Conservation (phyloP, 768 basidiomycete species). For the Naganishia vaughanmartiniae region DNA sequence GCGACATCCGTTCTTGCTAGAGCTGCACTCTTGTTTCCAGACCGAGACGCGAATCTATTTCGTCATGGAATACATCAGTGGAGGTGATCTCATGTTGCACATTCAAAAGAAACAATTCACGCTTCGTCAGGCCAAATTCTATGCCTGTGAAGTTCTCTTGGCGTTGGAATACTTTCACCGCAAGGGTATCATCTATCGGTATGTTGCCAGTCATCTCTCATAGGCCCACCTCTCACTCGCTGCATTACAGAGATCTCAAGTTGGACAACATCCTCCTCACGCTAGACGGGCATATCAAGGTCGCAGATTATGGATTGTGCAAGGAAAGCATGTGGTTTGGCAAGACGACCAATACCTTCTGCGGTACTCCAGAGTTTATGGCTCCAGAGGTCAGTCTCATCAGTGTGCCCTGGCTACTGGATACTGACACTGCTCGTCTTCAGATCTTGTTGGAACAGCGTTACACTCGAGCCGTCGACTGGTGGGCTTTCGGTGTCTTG, state of each 20-base stretch:
- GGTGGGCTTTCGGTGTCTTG: conserved; percentile 99
- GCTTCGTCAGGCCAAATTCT: conserved; percentile 96
- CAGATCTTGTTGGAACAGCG: conserved; percentile 98
- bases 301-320: conserved; percentile 97
- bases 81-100: conserved; percentile 98
- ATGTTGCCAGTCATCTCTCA: conserved; percentile 38
- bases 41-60: conserved; percentile 99
- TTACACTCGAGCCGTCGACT: conserved; percentile 96
- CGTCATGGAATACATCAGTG: conserved; percentile 99
- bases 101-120: conserved; percentile 99
- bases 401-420: neutral
- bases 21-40: conserved; percentile 98
- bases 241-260: conserved; percentile 75
- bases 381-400: conserved; percentile 77
- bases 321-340: conserved; percentile 99
- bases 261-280: conserved; percentile 96
- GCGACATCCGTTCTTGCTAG: conserved; percentile 94
- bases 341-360: conserved; percentile 95
- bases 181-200: conserved; percentile 99
- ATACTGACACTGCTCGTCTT: conserved; percentile 6
- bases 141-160: conserved; percentile 91
- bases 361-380: conserved; percentile 99
- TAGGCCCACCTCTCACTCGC: neutral
- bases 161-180: conserved; percentile 97
- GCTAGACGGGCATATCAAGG: conserved; percentile 95